phyloP scores from a whole-genome alignment of 257 asterid genomes.

The Rhazya stricta region DNA sequence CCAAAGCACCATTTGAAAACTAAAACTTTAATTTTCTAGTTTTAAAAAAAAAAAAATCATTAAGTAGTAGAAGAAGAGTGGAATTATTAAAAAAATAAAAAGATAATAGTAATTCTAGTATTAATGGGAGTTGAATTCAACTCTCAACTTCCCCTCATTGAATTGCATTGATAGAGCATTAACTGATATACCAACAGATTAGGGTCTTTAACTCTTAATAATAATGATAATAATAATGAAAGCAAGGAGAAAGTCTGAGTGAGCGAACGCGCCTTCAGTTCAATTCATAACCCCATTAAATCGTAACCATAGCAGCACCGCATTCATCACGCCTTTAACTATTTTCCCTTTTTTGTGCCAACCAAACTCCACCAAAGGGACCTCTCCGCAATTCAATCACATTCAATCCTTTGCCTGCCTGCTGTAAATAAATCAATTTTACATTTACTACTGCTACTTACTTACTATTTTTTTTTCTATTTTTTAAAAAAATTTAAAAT shows the following conservation, averaged over 20 bases:
- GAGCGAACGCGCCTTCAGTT: constrained; percentile 8
- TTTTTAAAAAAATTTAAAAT: background rate
- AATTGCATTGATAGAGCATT: constrained; percentile 27
- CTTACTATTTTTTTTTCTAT: no score
- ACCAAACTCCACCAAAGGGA: constrained; percentile 12
- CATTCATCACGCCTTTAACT: constrained; percentile 17
- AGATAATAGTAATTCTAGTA: background rate
- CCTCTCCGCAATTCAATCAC: constrained; percentile 18
- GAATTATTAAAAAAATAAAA: background rate
- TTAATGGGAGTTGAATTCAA: constrained; percentile 19
- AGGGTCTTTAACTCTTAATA: constrained; percentile 6
- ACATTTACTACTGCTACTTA: background rate
- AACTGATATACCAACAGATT: constrained; percentile 28
- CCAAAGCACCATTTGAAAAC: no score
- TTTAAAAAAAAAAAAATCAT: no score
- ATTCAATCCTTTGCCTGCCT: constrained; percentile 14
- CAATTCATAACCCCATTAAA: constrained; percentile 1
- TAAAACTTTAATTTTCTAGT: no score
- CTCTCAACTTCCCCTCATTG: constrained; percentile 29
- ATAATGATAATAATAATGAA: background rate
- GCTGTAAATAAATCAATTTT: constrained; percentile 5
- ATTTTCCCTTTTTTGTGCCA: constrained; percentile 18
- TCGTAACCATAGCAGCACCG: constrained; percentile 5
- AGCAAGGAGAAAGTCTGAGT: background rate
- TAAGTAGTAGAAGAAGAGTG: background rate